A percentile compares a stretch with the other conserved stretches of the same genome.
Conservation (phyloP, 2,329 filamentous ascomycete genomes). For the Aurifilum marmelostoma region DNA sequence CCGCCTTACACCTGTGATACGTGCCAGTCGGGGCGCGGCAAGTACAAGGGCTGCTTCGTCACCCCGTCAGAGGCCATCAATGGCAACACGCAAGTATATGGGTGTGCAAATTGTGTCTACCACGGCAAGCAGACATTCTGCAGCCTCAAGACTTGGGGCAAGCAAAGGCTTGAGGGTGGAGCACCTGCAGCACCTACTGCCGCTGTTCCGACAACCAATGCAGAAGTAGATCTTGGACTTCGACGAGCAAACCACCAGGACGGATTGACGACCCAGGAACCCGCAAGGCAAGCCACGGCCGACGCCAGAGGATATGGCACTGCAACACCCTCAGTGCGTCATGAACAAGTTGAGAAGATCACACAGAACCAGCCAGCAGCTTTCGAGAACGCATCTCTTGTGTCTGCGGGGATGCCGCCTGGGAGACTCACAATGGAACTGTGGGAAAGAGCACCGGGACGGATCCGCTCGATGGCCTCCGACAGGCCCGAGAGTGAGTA, state of each 20-base stretch:
- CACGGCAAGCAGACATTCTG: constrained; percentile 21
- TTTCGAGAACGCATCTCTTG: background rate
- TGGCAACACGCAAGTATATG: constrained; percentile 10
- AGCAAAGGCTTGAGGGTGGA: background rate
- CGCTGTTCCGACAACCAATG: background rate
- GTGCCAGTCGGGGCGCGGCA: constrained; percentile 6
- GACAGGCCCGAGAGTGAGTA: constrained; percentile 3
- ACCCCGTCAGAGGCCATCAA: background rate
- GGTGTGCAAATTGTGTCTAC: constrained; percentile 22
- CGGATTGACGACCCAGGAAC: background rate
- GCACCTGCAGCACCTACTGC: background rate
- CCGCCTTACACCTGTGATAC: constrained; percentile 11
- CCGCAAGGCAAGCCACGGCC: background rate
- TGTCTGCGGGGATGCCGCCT: background rate
- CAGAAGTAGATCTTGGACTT: background rate
- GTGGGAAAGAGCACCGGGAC: constrained; percentile 14
- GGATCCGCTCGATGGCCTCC: background rate
- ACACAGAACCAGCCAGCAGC: background rate
- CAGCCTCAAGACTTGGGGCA: constrained; percentile 14
- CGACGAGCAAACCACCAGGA: background rate
- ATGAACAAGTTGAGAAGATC: background rate
- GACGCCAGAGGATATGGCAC: background rate
- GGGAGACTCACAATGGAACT: background rate
- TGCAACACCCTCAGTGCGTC: background rate
- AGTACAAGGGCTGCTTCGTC: constrained; percentile 18